Conservation (phyloP, 2,329 filamentous ascomycete species). For the Ceratocystis destructans region DNA sequence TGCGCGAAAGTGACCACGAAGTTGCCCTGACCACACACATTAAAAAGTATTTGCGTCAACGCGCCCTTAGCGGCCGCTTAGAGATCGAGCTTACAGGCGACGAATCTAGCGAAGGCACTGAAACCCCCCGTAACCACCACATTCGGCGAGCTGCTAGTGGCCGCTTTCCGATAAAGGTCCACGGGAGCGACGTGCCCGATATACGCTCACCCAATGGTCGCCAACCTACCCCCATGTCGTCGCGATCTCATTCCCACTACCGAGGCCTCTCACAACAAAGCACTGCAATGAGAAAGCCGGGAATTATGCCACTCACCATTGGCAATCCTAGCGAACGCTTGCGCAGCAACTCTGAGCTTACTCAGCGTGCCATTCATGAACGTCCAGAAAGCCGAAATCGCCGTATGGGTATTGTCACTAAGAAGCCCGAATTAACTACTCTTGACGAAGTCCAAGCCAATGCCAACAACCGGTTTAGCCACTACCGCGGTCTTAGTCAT, state of each 20-base stretch:
- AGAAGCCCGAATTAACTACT: conserved; percentile 48
- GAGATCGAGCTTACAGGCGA: conserved; percentile 45
- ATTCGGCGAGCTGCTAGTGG: conserved; percentile 50
- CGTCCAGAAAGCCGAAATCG: conserved; percentile 42
- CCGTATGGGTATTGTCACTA: conserved; percentile 51
- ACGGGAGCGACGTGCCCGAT: conserved; percentile 54
- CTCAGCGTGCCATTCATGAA: conserved; percentile 35
- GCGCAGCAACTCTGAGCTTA: conserved; percentile 51
- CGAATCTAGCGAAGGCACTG: conserved; percentile 57
- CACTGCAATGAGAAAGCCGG: conserved; percentile 43
- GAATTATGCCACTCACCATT: conserved; percentile 56
- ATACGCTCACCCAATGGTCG: conserved; percentile 49
- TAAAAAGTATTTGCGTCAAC: conserved; percentile 46
- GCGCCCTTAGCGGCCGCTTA: conserved; percentile 37
- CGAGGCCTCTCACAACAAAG: conserved; percentile 59
- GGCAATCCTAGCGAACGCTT: conserved; percentile 55
- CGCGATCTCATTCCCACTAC: conserved; percentile 55
- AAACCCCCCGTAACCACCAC: conserved; percentile 62
- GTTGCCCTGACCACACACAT: conserved; percentile 46
- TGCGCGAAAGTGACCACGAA: conserved; percentile 52
- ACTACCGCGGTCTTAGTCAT: conserved; percentile 52
- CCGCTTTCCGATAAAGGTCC: conserved; percentile 57
- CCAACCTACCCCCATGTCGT: conserved; percentile 58
- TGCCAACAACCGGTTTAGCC: conserved; percentile 48
- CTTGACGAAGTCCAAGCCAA: conserved; percentile 45